These are phyloP conservation scores for Theileria sp. DNA, from an alignment of 169 alveolate species.

Conservation along the genomic window DNA sequence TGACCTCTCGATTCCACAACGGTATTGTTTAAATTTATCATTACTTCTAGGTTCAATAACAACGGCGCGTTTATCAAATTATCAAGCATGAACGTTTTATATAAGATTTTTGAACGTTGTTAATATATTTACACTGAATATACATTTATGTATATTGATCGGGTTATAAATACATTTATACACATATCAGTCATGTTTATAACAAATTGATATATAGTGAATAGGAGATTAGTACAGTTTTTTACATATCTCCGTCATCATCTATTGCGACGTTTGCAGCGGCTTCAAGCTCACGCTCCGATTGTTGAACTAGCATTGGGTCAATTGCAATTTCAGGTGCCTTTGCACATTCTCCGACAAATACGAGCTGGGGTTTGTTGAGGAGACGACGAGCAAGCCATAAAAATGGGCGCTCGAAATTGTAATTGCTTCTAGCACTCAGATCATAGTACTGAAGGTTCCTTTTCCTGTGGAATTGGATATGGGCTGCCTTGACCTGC, in stretches of 20 bases:
- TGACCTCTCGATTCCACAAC: constrained; percentile 23
- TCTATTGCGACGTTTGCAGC: constrained; percentile 90
- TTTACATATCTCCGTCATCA: constrained; percentile 82
- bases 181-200: background rate
- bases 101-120: constrained; percentile 60
- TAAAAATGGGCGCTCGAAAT: constrained; percentile 97
- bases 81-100: constrained; percentile 37
- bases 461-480: constrained; percentile 97
- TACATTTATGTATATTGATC: background rate
- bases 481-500: constrained; percentile 98
- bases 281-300: constrained; percentile 86
- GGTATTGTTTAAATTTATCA: background rate
- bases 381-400: constrained; percentile 95
- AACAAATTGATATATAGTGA: background rate
- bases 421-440: constrained; percentile 96
- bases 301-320: constrained; percentile 82
- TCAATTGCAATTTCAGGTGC: constrained; percentile 89
- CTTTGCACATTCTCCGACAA: constrained; percentile 89
- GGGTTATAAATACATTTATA: background rate
- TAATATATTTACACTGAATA: background rate
- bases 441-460: constrained; percentile 97
- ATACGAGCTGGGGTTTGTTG: constrained; percentile 82
- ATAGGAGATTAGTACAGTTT: background rate
- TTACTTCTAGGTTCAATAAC: constrained; percentile 1
- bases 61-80: constrained; percentile 49